Evolutionary conservation across 202 grass and related monocot genomes (phyloP).

Genomic region (Hordeum pubiflorum): DNA sequence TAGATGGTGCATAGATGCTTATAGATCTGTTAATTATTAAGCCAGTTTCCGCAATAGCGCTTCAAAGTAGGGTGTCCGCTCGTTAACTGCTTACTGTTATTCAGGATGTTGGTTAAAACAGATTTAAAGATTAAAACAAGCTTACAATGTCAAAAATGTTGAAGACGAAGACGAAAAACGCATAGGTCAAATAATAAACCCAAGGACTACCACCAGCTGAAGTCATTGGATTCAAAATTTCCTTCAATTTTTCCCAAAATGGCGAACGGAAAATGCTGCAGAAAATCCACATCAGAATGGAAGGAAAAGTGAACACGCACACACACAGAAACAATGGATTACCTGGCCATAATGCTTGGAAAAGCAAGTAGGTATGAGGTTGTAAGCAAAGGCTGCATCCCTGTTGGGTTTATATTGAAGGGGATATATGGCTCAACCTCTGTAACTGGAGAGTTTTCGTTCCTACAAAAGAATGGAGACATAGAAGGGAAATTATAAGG

Average conservation of each 20-base stretch:
- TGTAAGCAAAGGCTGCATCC: constrained; percentile 92
- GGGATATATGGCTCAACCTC: constrained; percentile 97
- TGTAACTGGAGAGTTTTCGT: constrained; percentile 54
- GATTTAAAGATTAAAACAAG: constrained; percentile 15
- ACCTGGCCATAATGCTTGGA: constrained; percentile 93
- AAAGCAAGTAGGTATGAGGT: constrained; percentile 88
- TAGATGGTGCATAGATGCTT: not conserved
- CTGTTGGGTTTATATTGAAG: constrained; percentile 94
- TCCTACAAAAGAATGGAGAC: constrained; percentile 41
- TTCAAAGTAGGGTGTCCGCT: not conserved
- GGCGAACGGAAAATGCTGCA: constrained; percentile 65
- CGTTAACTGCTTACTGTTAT: not conserved
- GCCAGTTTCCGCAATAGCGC: not conserved
- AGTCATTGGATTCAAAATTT: constrained; percentile 72
- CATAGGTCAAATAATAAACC: constrained; percentile 83
- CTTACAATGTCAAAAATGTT: constrained; percentile 99
- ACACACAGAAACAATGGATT: constrained; percentile 14
- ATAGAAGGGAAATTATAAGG: constrained; percentile 4
- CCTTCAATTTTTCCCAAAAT: constrained; percentile 70
- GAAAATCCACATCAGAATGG: constrained; percentile 34
- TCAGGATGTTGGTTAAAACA: not conserved
- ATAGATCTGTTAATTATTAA: not conserved
- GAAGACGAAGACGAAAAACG: constrained; percentile 79
- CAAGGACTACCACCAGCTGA: constrained; percentile 61
- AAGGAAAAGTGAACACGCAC: not conserved